Evolutionary conservation across 805 yeast species (phyloP), one percentile per base, ranked within the genome.

Genomic region (Ogataea wickerhamii): DNA sequence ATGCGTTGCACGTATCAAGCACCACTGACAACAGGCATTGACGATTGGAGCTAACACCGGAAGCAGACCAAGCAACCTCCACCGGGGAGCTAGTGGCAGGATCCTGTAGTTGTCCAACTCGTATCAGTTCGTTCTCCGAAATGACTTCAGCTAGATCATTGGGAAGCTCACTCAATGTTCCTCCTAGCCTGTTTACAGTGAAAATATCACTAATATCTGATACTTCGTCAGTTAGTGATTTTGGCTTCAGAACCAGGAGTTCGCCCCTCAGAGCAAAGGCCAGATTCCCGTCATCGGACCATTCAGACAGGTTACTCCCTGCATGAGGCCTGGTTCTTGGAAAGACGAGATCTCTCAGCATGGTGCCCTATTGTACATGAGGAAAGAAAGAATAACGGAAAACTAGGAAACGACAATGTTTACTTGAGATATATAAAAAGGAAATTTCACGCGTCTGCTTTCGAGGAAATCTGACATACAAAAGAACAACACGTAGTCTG

Each of bases 41-140:
- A 20, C 32, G 35, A 18, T 32, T 37, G 10, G 19, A n/a, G n/a
- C 46, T 35, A 4, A 45, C 43, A 11, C 54, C 53, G 2, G 44
- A 41, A 1, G 56, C 36, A 7, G 57, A 49, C 58, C 58, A 55
- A 6, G 35, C 28, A 2, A 46, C 34, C 23, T 46, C 45, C n/a
- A 44, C 34, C 4, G 50, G 38, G 20, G 41, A 41, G 28, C 32
- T 47, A 31, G 23, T 28, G 7, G 36, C 25, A 1, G 39, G 3
- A n/a, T 44, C 48, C 24, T 43, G 48, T 4, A 32, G 35, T 29
- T 51, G 53, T 6, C 55, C 54, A 7, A 44, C 38, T 18, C 47
- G 32, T 2, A 48, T 25, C n/a, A 34, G 22, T 34, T 53, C 57
- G 8, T 51, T 40, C 18, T 34, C 24, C 5, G 48, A 41, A 10